Conservation (phyloP, 306 rosid genomes). For the Pterocarpus macrocarpus region DNA sequence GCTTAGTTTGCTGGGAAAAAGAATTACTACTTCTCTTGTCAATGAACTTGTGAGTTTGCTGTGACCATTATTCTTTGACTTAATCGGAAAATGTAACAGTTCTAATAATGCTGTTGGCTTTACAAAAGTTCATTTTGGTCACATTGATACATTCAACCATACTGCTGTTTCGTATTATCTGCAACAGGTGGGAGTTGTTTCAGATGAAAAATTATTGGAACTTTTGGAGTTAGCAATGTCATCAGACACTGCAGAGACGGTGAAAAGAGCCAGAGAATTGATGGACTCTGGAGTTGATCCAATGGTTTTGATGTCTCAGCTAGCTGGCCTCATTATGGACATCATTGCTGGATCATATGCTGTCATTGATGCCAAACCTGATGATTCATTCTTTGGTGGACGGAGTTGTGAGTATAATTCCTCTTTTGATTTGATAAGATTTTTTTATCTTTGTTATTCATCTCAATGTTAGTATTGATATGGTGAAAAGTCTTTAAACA, state of each 20-base stretch:
- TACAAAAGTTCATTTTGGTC: conserved; percentile 4
- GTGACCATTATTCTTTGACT: conserved; percentile 43
- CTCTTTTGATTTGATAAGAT: conserved; percentile 32
- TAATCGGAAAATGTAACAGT: conserved; percentile 14
- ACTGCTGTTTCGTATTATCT: conserved; percentile 47
- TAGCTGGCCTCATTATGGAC: conserved; percentile 96
- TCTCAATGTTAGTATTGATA: conserved; percentile 40
- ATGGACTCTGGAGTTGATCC: conserved; percentile 98
- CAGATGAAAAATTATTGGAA: conserved; percentile 92
- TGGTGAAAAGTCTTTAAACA: conserved; percentile 20
- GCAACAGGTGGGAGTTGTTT: conserved; percentile 92
- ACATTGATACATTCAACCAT: conserved; percentile 34
- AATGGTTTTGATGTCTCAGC: conserved; percentile 92
- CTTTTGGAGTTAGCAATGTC: conserved; percentile 98
- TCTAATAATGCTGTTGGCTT: conserved; percentile 35
- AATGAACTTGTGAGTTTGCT: conserved; percentile 93
- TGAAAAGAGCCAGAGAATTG: conserved; percentile 92
- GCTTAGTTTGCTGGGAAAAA: conserved; percentile 91
- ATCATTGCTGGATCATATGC: conserved; percentile 93
- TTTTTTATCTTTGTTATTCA: conserved; percentile 35
- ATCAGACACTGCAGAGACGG: conserved; percentile 92
- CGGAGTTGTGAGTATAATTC: conserved; percentile 76
- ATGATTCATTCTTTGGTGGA: conserved; percentile 66
- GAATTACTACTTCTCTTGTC: conserved; percentile 89
- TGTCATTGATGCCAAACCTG: conserved; percentile 63